Evolutionary conservation across 2,329 filamentous ascomycete genomes (phyloP), one percentile per base, ranked within the genome.

Genomic region (Cylindrodendrum hubeiense): DNA sequence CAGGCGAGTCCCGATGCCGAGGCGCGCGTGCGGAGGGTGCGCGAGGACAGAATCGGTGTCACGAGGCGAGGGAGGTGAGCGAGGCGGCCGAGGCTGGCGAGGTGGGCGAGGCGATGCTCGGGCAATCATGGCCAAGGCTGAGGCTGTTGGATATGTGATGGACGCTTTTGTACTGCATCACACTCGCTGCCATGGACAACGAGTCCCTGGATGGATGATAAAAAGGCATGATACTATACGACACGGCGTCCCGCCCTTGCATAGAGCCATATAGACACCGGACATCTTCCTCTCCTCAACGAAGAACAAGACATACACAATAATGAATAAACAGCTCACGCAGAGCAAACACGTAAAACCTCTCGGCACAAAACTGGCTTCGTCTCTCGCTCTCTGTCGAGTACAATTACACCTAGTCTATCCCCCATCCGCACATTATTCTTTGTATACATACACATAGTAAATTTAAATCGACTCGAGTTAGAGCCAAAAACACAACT

Each of bases 31-130:
- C 68, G 76, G 65, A 72, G 77, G 65, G 71, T 65, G n/a, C 73
- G 81, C 66, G 79, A 82, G 13, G 80, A 81, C 46, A 75, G 81
- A 56, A 81, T 83, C 55, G 80, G 80, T 2, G 75, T 81, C 50
- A 54, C 60, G 24, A 70, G 72, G 41, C 70, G 72, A 30, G 66
- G 65, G 43, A 70, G 63, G 66, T 50, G 54, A 26, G 51, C 15
- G 39, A 22, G 43, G n/a, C n/a, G n/a, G n/a, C n/a, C n/a, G n/a
- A n/a, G n/a, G n/a, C n/a, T n/a, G n/a, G n/a, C n/a, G n/a, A n/a
- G n/a, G n/a, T n/a, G 46, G 46, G 7, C 5, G 13, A 8, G 12
- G 5, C 12, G 4, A 34, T 37, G 13, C 9, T 19, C 12, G 15
- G 19, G 30, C n/a, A 2, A 39, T 39, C 37, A 8, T 7, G 37